phyloP scores from a whole-genome alignment of 495 filamentous ascomycete genomes.

The Ascodesmis nigricans region DNA sequence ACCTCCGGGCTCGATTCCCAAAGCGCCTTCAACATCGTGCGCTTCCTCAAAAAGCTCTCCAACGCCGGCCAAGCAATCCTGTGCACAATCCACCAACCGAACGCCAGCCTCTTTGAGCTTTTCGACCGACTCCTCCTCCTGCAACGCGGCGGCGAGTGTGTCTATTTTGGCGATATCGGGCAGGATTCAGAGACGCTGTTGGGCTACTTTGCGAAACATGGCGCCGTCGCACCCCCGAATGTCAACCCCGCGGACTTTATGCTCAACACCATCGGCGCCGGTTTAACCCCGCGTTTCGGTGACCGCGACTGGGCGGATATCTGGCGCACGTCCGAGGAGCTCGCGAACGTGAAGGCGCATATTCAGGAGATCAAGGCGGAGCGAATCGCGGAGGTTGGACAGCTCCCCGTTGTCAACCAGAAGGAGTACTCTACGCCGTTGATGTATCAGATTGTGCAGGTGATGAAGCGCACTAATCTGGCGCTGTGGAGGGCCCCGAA shows the following conservation, averaged over 20 bases:
- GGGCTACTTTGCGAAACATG: slow-evolving; percentile 32
- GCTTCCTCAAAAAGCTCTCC: slow-evolving; percentile 68
- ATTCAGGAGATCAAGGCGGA: slow-evolving; percentile 45
- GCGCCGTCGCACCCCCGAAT: slow-evolving; percentile 23
- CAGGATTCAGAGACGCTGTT: slow-evolving; percentile 27
- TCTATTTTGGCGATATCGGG: slow-evolving; percentile 50
- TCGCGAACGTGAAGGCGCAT: slow-evolving; percentile 40
- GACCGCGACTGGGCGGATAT: slow-evolving; percentile 66
- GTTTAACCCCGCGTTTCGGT: slow-evolving; percentile 24
- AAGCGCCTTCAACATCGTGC: slow-evolving; percentile 70
- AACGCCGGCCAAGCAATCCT: slow-evolving; percentile 70
- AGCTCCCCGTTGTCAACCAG: slow-evolving; percentile 25
- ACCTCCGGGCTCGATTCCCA: slow-evolving; percentile 75
- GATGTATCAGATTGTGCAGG: slow-evolving; percentile 45
- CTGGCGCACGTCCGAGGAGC: slow-evolving; percentile 48
- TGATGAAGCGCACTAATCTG: slow-evolving; percentile 40
- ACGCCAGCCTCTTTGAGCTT: slow-evolving; percentile 63
- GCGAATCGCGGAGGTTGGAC: slow-evolving; percentile 28
- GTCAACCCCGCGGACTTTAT: slow-evolving; percentile 55
- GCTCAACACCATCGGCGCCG: slow-evolving; percentile 54
- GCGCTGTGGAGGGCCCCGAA: slow-evolving; percentile 54
- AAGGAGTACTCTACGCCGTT: slow-evolving; percentile 57
- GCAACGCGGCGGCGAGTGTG: slow-evolving; percentile 37
- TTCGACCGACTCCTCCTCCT: slow-evolving; percentile 48
- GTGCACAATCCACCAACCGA: slow-evolving; percentile 84